Evolutionary conservation across 257 asterid genomes (phyloP).

Genomic region (Solanum ahanhuiri): DNA sequence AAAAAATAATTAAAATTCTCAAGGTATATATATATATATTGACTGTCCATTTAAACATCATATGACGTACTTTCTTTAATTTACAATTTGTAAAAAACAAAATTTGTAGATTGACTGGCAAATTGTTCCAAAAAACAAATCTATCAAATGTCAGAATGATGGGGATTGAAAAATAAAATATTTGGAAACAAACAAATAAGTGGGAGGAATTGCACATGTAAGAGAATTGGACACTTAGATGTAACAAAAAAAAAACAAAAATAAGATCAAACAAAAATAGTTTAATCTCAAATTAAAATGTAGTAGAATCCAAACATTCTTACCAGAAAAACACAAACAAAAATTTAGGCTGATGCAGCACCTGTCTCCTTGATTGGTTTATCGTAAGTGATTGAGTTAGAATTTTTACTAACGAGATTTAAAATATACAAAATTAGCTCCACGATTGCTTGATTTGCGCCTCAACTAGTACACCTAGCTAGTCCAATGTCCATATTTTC

Average conservation of each 20-base stretch:
- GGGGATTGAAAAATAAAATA: neutral
- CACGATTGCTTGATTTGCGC: neutral
- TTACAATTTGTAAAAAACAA: neutral
- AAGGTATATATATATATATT: neutral
- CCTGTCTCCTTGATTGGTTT: neutral
- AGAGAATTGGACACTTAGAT: neutral
- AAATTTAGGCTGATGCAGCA: neutral
- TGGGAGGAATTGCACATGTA: neutral
- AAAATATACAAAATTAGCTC: no score
- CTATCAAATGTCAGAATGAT: neutral
- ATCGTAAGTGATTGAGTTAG: neutral
- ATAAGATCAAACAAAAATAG: neutral
- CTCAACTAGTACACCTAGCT: neutral
- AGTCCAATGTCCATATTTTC: neutral
- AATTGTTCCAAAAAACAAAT: neutral
- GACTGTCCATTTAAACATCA: neutral
- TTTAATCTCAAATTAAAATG: neutral
- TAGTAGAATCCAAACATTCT: neutral
- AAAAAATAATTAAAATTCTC: neutral
- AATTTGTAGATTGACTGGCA: neutral
- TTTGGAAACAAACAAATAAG: neutral
- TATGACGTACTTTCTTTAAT: neutral
- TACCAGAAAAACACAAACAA: neutral
- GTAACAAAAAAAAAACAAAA: neutral
- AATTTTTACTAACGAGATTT: neutral